Evolutionary conservation across 495 filamentous ascomycete genomes (phyloP), one percentile per base, ranked within the genome.

Genomic region (Neurospora sp.): DNA sequence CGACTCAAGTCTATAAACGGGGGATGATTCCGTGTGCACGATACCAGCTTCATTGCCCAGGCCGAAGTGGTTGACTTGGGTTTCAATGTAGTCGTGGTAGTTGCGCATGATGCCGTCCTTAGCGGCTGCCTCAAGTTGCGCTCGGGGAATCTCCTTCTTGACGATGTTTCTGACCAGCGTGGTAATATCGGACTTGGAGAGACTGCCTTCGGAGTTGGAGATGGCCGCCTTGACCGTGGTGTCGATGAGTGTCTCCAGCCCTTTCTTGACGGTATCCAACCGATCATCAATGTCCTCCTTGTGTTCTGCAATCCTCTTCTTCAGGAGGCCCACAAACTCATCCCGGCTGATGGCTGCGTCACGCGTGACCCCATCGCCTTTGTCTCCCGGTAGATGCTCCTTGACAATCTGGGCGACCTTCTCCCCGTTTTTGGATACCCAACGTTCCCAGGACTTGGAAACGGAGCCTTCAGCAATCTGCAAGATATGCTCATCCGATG

Each of bases 21-120:
- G 53, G 14, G 53, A 65, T 65, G 53, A 65, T 65, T 65, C 53
- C 12, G 53, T 16, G 0, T 1, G 1, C 1, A 65, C 2, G 6
- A 65, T 65, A 65, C 53, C 53, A 31, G 81, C 83, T 44, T 79
- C 80, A 44, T 82, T 78, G 69, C 81, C 84, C 16, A 75, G 39
- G 59, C 71, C 71, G 72, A 86, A 83, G 73, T 81, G 80, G 76
- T 86, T 86, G 74, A 85, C 71, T 53, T 80, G 79, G 68, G 79
- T 78, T 45, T 65, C 70, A 6, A 86, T 73, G 65, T 81, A 69
- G n/a, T 78, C 73, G 68, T 77, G 73, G 71, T 75, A 71, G 27
- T 73, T 70, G 37, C 74, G 68, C 70, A 75, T 71, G 53, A 82
- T 79, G 38, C 76, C 69, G 44, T 76, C 75, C 22, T 72, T 72